A percentile compares a stretch with the other conserved stretches of the same genome.
These are phyloP conservation scores for Thraustochytrium sp. DNA, from an alignment of 352 stramenopile species.

Conservation along the genomic window DNA sequence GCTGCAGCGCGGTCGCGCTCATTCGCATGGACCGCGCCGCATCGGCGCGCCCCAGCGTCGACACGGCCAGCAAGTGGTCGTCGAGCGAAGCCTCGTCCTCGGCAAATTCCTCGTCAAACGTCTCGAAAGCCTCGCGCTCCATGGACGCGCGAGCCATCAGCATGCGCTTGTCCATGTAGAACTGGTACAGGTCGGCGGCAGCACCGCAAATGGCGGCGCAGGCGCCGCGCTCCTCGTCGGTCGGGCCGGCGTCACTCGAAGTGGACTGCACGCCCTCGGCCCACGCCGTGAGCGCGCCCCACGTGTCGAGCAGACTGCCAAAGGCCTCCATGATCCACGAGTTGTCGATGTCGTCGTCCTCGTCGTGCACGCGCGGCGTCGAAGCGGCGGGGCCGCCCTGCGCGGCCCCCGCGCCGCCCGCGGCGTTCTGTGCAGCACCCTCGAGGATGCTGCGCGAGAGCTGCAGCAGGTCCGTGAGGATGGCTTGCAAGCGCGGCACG, in stretches of 20 bases:
- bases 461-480: not conserved
- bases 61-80: not conserved
- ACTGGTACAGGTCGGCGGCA: not conserved
- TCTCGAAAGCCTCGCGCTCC: conserved; percentile 8
- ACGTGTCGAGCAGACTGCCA: not conserved
- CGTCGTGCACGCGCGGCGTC: not conserved
- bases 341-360: conserved; percentile 30
- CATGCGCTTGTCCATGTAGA: not conserved
- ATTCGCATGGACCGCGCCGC: not conserved
- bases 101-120: not conserved
- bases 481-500: not conserved
- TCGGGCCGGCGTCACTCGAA: not conserved
- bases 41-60: not conserved
- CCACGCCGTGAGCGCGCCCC: not conserved
- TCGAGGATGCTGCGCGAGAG: conserved; percentile 10
- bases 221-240: not conserved
- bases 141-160: conserved; percentile 5
- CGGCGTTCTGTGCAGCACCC: not conserved
- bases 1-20: not conserved
- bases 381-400: not conserved
- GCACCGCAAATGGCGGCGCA: not conserved
- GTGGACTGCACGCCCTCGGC: not conserved
- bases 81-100: not conserved
- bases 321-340: conserved; percentile 38
- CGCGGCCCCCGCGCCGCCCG: not conserved